A percentile compares a stretch with the other conserved stretches of the same genome.
Conservation (phyloP, 2,329 filamentous ascomycete species). For the Sporothrix phasma region DNA sequence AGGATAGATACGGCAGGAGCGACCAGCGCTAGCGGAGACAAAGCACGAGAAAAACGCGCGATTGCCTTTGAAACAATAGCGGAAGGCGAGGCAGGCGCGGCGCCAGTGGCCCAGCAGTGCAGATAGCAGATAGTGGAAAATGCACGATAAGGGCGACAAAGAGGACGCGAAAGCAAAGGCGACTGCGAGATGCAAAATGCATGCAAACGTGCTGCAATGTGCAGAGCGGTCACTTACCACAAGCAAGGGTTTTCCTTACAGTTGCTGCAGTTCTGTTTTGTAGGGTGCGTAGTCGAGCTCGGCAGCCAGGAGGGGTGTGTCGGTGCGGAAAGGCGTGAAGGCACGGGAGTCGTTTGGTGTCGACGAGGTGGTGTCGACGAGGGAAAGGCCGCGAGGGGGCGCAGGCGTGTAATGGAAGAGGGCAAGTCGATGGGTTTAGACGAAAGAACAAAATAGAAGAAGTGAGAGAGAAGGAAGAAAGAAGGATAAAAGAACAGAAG, state of each 20-base stretch:
- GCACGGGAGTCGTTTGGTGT: not conserved
- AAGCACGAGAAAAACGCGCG: constrained; percentile 6
- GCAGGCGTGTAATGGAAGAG: not conserved
- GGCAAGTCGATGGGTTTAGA: not conserved
- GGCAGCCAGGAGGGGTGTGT: not conserved
- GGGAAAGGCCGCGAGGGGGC: not conserved
- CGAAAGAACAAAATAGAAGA: not conserved
- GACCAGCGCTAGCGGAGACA: constrained; percentile 5
- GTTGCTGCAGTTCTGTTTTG: not conserved
- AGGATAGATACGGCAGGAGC: constrained; percentile 7
- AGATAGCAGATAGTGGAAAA: not conserved
- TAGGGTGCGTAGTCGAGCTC: not conserved
- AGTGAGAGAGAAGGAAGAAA: not conserved
- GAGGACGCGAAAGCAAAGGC: not conserved
- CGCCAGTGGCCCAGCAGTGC: not conserved
- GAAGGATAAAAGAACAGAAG: not conserved
- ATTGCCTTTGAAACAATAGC: not conserved
- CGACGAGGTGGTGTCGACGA: too few relatives aligned
- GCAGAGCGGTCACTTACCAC: not conserved
- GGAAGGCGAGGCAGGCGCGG: not conserved
- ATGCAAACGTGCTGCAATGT: not conserved
- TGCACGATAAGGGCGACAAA: constrained; percentile 1
- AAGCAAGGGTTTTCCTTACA: not conserved
- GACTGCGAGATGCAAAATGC: too few relatives aligned
- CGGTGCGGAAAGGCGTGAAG: not conserved